A percentile compares a stretch with the other conserved stretches of the same genome.
phyloP scores from a whole-genome alignment of 495 filamentous ascomycete species.

The Lasiosphaeria hispida region DNA sequence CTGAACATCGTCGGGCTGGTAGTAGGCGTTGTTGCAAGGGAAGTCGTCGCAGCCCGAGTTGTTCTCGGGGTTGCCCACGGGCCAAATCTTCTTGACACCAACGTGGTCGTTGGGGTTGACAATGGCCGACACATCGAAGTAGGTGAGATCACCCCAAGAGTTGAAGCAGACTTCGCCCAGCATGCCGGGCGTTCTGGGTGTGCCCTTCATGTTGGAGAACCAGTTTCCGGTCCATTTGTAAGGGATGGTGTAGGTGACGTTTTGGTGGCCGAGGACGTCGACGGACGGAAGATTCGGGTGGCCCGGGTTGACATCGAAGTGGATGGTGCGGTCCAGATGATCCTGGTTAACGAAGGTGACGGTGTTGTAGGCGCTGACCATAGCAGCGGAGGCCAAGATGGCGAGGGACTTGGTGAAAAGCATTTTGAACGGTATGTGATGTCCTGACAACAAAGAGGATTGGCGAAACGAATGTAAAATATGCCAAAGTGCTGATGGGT shows the following conservation, averaged over 20 bases:
- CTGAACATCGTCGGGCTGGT: slow-evolving; percentile 47
- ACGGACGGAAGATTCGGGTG: slow-evolving; percentile 22
- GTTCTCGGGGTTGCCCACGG: slow-evolving; percentile 22
- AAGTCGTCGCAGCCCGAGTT: slow-evolving; percentile 47
- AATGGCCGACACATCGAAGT: slow-evolving; percentile 56
- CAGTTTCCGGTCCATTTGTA: slow-evolving; percentile 47
- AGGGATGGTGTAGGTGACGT: slow-evolving; percentile 37
- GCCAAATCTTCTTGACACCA: slow-evolving; percentile 48
- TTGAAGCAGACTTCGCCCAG: slow-evolving; percentile 52
- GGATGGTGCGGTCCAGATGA: slow-evolving; percentile 38
- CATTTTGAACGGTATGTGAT: slow-evolving; percentile 29
- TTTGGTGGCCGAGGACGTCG: slow-evolving; percentile 29
- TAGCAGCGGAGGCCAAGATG: slow-evolving; percentile 28
- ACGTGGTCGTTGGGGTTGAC: slow-evolving; percentile 46
- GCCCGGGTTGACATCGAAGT: slow-evolving; percentile 40
- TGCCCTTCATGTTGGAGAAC: slow-evolving; percentile 42
- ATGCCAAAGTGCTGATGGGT: background rate
- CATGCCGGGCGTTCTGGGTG: slow-evolving; percentile 43
- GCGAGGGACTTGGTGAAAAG: slow-evolving; percentile 27
- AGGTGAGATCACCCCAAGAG: slow-evolving; percentile 40
- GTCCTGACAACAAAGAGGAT: background rate
- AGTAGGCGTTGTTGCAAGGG: slow-evolving; percentile 50
- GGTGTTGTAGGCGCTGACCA: slow-evolving; percentile 38
- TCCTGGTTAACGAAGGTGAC: slow-evolving; percentile 52
- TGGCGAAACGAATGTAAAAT: background rate